These are phyloP conservation scores for Colletotrichum sp. DNA, from an alignment of 2,329 filamentous ascomycete species.

Conservation along the genomic window DNA sequence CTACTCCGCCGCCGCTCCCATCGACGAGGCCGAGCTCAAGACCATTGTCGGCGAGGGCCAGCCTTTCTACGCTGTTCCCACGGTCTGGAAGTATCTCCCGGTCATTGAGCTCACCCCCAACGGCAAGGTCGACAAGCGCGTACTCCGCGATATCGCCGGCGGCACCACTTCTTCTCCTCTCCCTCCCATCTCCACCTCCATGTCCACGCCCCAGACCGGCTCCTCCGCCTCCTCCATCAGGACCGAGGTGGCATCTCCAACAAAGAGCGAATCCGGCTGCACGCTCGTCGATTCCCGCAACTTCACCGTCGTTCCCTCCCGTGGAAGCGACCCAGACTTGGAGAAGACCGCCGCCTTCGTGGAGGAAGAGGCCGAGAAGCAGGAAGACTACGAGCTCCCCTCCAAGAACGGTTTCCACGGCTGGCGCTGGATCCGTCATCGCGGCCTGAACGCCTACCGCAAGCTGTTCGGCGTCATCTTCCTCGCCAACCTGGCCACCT, in stretches of 20 bases:
- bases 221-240: constrained; percentile 8
- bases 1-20: constrained; percentile 38
- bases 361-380: neutral
- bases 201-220: neutral
- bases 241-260: neutral
- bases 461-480: constrained; percentile 60
- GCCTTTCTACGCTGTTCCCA: constrained; percentile 62
- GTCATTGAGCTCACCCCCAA: constrained; percentile 57
- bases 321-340: constrained; percentile 1
- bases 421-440: constrained; percentile 44
- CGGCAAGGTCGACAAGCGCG: constrained; percentile 61
- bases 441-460: constrained; percentile 59
- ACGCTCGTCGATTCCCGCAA: constrained; percentile 13
- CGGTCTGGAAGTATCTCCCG: constrained; percentile 45
- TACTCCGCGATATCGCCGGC: constrained; percentile 40
- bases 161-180: neutral
- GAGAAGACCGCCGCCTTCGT: constrained; percentile 16
- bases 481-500: constrained; percentile 53
- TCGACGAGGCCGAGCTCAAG: constrained; percentile 42
- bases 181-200: neutral
- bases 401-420: constrained; percentile 45
- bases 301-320: neutral
- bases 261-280: constrained; percentile 9
- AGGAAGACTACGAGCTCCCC: constrained; percentile 38
- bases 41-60: constrained; percentile 46